Conservation (phyloP, 352 stramenopile species). For the Pythium brassicae region DNA sequence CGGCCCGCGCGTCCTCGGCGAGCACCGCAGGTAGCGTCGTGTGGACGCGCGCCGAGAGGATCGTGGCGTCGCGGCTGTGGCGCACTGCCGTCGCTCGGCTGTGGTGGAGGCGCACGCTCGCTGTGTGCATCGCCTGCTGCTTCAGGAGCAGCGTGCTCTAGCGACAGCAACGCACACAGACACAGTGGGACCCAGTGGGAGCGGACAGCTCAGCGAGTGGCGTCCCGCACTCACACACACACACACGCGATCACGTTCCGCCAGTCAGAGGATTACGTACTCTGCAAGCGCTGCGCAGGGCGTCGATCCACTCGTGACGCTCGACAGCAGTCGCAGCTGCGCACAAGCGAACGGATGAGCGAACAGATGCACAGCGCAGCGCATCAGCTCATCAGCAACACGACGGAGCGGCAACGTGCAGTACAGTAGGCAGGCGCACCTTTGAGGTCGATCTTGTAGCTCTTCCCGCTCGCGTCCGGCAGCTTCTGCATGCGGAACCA, state of each 20-base stretch:
- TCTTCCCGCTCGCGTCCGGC: conserved; percentile 37
- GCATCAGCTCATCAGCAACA: no score
- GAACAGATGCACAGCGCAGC: no score
- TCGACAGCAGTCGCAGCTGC: conserved; percentile 39
- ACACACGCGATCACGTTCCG: not conserved
- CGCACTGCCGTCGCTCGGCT: conserved; percentile 21
- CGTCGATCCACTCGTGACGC: conserved; percentile 61
- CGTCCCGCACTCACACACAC: no score
- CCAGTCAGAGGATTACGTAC: conserved; percentile 16
- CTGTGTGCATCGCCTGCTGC: conserved; percentile 16
- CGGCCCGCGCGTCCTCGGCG: conserved; percentile 8
- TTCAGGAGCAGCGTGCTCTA: conserved; percentile 17
- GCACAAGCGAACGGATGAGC: not conserved
- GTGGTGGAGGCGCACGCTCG: conserved; percentile 14
- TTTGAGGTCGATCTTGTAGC: conserved; percentile 68
- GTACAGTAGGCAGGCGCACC: no score
- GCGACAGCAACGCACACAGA: no score
- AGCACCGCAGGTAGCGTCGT: conserved; percentile 8
- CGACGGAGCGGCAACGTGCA: no score
- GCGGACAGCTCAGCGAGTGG: no score
- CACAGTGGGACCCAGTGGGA: no score
- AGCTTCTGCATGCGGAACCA: conserved; percentile 67
- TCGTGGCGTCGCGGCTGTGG: conserved; percentile 21
- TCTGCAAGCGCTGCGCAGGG: conserved; percentile 38
- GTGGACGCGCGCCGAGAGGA: conserved; percentile 17